Base-by-base conservation (phyloP, 139 green algal genomes). In the Mesotaenium endlicherianum region DNA sequence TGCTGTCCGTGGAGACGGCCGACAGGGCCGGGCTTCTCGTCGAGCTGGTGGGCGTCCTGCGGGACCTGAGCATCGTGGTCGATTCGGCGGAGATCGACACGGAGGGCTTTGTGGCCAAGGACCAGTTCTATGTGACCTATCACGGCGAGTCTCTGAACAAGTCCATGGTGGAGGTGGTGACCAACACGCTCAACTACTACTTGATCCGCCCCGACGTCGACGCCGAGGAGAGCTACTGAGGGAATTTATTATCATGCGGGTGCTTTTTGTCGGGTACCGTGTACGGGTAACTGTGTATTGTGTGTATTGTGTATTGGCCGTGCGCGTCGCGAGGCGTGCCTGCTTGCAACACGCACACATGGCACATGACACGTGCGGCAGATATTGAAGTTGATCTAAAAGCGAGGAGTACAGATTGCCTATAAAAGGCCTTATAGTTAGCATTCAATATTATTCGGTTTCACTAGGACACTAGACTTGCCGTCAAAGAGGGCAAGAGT, bases 61-160 rank as follows among this genome's bases (percentile, higher is more conserved):
- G 97, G 89, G 94, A 98, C 90, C 91, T 98, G 83, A 97, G 94
- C 81, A 90, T 98, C 6, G 97, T 97, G 80, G 95, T 99, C 30
- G 89, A 97, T 14, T 96, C 92, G 5, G 96, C 95, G 2, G 95
- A 98, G 89, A 93, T 97, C 8, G 67, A 88, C 47, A 86, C 79
- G 5, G 79, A 84, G 47, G 94, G 95, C 26, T 59, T 72, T 2
- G 88, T 92, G 69, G 95, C 93, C 26, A 85, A 93, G 16, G 94
- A 98, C 82, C 90, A 91, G 64, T 96, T 98, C 80, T 95, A 94
- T 64, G 76, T 98, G 26, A 97, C 94, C 0, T 97, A 98, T 87
- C 94, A 97, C 64, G 95, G 95, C 30, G 94, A 95, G 87, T 91
- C 95, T 14, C 90, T 98, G 47, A 91, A 83, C 57, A 2, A 84